Percentiles rank a stretch among this genome's conserved stretches.
Conservation (phyloP, 1,139 yeast genomes). For the Zygosaccharomyces sapae region DNA sequence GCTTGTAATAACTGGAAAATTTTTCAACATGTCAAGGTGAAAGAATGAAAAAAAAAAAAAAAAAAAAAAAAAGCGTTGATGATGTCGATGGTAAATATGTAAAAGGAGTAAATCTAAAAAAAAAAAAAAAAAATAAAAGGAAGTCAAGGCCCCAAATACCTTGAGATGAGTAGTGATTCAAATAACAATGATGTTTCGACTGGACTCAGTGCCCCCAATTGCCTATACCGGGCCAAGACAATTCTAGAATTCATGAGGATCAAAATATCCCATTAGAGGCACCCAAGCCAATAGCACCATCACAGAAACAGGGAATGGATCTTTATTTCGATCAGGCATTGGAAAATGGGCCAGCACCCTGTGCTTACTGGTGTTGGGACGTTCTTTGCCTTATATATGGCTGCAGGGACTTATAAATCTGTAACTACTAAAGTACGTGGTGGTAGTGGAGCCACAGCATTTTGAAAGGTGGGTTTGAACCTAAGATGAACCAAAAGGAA, state of each 20-base stretch:
- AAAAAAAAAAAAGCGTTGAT: background rate
- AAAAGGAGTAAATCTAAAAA: constrained; percentile 1
- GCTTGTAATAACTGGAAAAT: constrained; percentile 11
- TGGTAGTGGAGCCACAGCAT: constrained; percentile 33
- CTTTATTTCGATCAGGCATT: constrained; percentile 64
- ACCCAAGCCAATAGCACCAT: constrained; percentile 36
- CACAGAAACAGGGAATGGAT: constrained; percentile 42
- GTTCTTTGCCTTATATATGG: constrained; percentile 58
- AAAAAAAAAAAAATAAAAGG: background rate
- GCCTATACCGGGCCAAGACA: constrained; percentile 49
- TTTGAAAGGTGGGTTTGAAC: constrained; percentile 80
- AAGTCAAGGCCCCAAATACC: background rate
- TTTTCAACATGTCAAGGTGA: constrained; percentile 7
- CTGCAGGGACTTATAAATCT: constrained; percentile 66
- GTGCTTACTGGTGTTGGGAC: constrained; percentile 68
- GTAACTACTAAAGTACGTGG: constrained; percentile 59
- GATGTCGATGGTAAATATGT: background rate
- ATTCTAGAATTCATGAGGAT: constrained; percentile 6
- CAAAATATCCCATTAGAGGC: constrained; percentile 37
- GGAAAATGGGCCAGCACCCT: constrained; percentile 71
- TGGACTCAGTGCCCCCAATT: constrained; percentile 49
- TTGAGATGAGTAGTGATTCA: constrained; percentile 7
- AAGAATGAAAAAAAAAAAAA: constrained; percentile 5
- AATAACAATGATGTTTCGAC: constrained; percentile 1
- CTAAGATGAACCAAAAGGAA: constrained; percentile 85